A percentile compares a stretch with the other conserved stretches of the same genome.
phyloP scores from a whole-genome alignment of 495 filamentous ascomycete species.

The Podospora australis region DNA sequence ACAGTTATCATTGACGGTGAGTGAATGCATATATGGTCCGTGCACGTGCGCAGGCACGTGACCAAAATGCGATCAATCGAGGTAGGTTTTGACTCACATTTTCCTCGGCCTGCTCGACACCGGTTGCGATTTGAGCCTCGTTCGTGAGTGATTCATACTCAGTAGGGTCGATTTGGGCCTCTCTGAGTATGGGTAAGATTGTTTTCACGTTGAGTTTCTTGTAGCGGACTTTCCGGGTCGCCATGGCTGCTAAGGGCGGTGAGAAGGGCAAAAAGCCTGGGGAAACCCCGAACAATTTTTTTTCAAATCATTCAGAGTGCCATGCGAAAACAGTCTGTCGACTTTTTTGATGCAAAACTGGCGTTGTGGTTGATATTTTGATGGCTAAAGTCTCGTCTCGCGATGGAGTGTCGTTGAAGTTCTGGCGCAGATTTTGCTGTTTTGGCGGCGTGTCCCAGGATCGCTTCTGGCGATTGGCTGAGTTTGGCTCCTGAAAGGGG shows the following conservation, averaged over 20 bases:
- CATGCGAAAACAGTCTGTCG: slow-evolving; percentile 50
- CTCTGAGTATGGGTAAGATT: slow-evolving; percentile 74
- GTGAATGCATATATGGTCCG: slow-evolving; percentile 17
- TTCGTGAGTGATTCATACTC: slow-evolving; percentile 51
- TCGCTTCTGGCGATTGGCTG: slow-evolving; percentile 24
- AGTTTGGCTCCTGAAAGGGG: slow-evolving; percentile 12
- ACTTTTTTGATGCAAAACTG: slow-evolving; percentile 50
- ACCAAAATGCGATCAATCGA: slow-evolving; percentile 32
- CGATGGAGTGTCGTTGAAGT: slow-evolving; percentile 63
- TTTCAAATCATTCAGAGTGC: slow-evolving; percentile 41
- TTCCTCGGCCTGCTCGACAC: slow-evolving; percentile 94
- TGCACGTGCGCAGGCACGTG: slow-evolving; percentile 53
- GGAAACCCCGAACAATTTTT: slow-evolving; percentile 44
- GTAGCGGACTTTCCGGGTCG: slow-evolving; percentile 68
- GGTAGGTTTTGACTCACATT: slow-evolving; percentile 66
- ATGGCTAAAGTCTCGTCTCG: slow-evolving; percentile 47
- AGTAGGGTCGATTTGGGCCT: slow-evolving; percentile 80
- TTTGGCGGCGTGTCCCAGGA: slow-evolving; percentile 25
- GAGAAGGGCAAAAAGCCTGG: slow-evolving; percentile 35
- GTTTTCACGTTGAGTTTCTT: slow-evolving; percentile 90
- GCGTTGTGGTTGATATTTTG: slow-evolving; percentile 50
- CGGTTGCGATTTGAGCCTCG: slow-evolving; percentile 76
- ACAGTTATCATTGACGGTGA: slow-evolving; percentile 15
- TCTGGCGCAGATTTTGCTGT: slow-evolving; percentile 44
- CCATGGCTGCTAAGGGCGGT: slow-evolving; percentile 49